phyloP scores from a whole-genome alignment of 495 filamentous ascomycete species.

The Jackrogersella minutella region DNA sequence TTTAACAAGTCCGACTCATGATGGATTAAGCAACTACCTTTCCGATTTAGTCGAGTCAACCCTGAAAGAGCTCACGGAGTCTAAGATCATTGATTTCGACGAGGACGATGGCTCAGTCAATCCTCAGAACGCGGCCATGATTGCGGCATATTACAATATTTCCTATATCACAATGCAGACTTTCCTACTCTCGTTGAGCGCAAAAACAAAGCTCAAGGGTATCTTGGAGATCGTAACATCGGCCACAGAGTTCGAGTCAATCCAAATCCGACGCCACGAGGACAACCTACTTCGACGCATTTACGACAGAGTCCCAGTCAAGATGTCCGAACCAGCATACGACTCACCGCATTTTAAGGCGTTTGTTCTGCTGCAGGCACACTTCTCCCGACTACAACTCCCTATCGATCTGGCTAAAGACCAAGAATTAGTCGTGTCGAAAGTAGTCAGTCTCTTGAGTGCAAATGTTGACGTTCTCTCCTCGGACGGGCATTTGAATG shows the following conservation, averaged over 20 bases:
- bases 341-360: conserved; percentile 99
- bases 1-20: conserved; percentile 86
- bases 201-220: conserved; percentile 90
- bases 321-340: conserved; percentile 84
- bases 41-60: conserved; percentile 96
- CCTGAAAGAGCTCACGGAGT: conserved; percentile 87
- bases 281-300: conserved; percentile 87
- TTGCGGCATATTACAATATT: conserved; percentile 98
- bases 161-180: conserved; percentile 99
- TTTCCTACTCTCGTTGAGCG: conserved; percentile 91
- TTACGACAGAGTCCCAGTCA: conserved; percentile 93
- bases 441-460: conserved; percentile 86
- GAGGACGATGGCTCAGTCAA: conserved; percentile 94
- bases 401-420: conserved; percentile 98
- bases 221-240: conserved; percentile 98
- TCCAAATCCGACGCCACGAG: conserved; percentile 95
- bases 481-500: conserved; percentile 94
- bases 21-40: conserved; percentile 90
- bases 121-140: conserved; percentile 94
- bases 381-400: conserved; percentile 96
- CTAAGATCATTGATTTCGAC: conserved; percentile 95
- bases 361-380: conserved; percentile 93
- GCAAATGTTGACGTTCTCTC: conserved; percentile 95
- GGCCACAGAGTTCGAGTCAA: conserved; percentile 93
- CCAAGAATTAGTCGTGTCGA: conserved; percentile 86